Evolutionary conservation across 2,329 filamentous ascomycete species (phyloP), one percentile per base, ranked within the genome.

Genomic region (Aquanectria penicillioides): DNA sequence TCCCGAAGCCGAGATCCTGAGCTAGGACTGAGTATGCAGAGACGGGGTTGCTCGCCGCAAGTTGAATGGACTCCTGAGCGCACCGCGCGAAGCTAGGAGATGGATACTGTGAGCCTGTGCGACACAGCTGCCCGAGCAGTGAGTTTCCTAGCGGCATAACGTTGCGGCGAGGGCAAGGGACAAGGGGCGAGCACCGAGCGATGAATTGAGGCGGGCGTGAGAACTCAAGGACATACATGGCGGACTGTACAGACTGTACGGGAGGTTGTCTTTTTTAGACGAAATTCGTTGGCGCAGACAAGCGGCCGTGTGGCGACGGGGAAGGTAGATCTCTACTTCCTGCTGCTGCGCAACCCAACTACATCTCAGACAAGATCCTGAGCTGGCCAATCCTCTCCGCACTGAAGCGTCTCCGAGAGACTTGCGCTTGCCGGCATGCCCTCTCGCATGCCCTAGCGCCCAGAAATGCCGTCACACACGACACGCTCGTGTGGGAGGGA

Each of bases 331-430:
- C 59, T 50, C 33, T 59, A 33, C 44, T 51, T 62, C 57, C 65
- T 61, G 62, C 61, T 63, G 57, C 43, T 69, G 64, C 61, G 59
- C 48, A 44, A 69, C 67, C 62, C 40, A 56, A 36, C 28, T 53
- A 50, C 57, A 53, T 54, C 61, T 59, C 58, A 62, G 62, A 66
- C 34, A 61, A 65, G 66, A 69, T 66, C 48, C 55, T 57, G 41
- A 34, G 59, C n/a, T 60, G 59, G 48, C 54, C 61, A 59, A 60
- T 57, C 56, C 58, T 23, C 31, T 40, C 47, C 61, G 20, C 13
- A 49, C 38, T 58, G 60, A 51, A 59, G 47, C 41, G 52, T 67
- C 61, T 58, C 40, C 57, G 38, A 48, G 53, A 49, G 3, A 49
- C n/a, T n/a, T n/a, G n/a, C 51, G 53, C 63, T 61, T 66, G 36